Conservation (phyloP, 768 basidiomycete genomes). For the Wakefieldia striispora region DNA sequence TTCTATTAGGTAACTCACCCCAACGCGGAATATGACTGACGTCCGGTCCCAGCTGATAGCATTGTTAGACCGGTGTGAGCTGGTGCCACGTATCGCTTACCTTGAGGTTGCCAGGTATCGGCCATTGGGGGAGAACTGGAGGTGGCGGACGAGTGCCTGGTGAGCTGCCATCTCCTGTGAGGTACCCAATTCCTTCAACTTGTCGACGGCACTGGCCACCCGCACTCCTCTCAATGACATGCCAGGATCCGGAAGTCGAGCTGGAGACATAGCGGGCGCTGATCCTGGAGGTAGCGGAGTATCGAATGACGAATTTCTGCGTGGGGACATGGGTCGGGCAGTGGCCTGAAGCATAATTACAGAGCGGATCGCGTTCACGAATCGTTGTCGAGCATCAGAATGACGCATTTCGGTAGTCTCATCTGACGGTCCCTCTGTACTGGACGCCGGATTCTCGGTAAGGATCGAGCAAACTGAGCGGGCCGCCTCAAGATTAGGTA, state of each 20-base stretch:
- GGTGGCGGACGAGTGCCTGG: conserved; percentile 49
- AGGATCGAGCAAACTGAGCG: conserved; percentile 25
- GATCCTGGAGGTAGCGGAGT: conserved; percentile 24
- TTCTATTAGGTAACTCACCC: conserved; percentile 33
- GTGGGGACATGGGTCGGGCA: conserved; percentile 29
- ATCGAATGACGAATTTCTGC: conserved; percentile 30
- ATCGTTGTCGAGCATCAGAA: conserved; percentile 35
- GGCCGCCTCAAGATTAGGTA: conserved; percentile 21
- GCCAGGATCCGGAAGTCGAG: conserved; percentile 32
- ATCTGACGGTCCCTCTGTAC: conserved; percentile 27
- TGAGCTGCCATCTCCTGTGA: conserved; percentile 46
- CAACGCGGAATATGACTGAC: conserved; percentile 48
- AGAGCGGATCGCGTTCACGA: conserved; percentile 43
- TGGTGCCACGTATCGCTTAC: conserved; percentile 20
- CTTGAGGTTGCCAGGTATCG: conserved; percentile 54
- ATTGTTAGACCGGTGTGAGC: conserved; percentile 5
- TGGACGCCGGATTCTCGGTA: conserved; percentile 28
- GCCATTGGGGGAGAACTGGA: conserved; percentile 57
- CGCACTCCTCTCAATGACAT: conserved; percentile 39
- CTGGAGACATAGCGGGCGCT: conserved; percentile 28
- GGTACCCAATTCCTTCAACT: conserved; percentile 37
- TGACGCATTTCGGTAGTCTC: conserved; percentile 26
- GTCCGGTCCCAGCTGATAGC: conserved; percentile 48
- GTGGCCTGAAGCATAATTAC: conserved; percentile 45
- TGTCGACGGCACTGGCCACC: conserved; percentile 40